phyloP scores from a whole-genome alignment of 1,139 yeast genomes.

The Blastobotrys indianensis region DNA sequence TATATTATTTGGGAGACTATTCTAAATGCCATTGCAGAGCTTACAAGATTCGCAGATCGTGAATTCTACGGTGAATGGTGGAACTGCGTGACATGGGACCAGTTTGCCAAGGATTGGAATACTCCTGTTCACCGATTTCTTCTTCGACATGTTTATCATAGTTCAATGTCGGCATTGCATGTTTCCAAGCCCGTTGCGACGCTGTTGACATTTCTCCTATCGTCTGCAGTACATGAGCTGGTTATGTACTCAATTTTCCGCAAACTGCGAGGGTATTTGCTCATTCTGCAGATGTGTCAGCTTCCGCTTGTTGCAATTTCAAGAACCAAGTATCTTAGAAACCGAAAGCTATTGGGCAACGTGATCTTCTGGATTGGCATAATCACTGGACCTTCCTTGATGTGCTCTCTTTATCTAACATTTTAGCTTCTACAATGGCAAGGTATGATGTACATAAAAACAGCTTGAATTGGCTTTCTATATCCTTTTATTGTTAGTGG shows the following conservation, averaged over 20 bases:
- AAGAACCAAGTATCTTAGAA: slow-evolving; percentile 40
- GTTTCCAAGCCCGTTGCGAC: slow-evolving; percentile 66
- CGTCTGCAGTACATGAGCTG: slow-evolving; percentile 80
- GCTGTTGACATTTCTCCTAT: slow-evolving; percentile 70
- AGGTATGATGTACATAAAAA: too few relatives aligned
- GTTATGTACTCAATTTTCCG: slow-evolving; percentile 88
- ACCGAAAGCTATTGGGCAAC: slow-evolving; percentile 58
- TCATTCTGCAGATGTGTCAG: slow-evolving; percentile 78
- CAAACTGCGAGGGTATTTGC: slow-evolving; percentile 70
- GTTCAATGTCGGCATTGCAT: slow-evolving; percentile 71
- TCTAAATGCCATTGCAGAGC: slow-evolving; percentile 80
- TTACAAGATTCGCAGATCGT: slow-evolving; percentile 80
- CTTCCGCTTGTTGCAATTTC: slow-evolving; percentile 38
- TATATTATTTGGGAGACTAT: slow-evolving; percentile 94
- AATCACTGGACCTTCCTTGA: slow-evolving; percentile 81
- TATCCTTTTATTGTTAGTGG: background rate
- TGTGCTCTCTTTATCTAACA: slow-evolving; percentile 77
- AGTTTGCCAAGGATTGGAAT: slow-evolving; percentile 92
- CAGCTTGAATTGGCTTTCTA: background rate
- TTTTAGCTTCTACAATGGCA: slow-evolving; percentile 41
- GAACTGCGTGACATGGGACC: slow-evolving; percentile 93
- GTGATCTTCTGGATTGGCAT: slow-evolving; percentile 89
- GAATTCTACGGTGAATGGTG: slow-evolving; percentile 97
- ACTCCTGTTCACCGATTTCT: slow-evolving; percentile 89
- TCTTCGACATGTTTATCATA: slow-evolving; percentile 88